Evolutionary conservation across 345 rosid species (phyloP), one percentile per base, ranked within the genome.

Genomic region (Hypericum perforatum): DNA sequence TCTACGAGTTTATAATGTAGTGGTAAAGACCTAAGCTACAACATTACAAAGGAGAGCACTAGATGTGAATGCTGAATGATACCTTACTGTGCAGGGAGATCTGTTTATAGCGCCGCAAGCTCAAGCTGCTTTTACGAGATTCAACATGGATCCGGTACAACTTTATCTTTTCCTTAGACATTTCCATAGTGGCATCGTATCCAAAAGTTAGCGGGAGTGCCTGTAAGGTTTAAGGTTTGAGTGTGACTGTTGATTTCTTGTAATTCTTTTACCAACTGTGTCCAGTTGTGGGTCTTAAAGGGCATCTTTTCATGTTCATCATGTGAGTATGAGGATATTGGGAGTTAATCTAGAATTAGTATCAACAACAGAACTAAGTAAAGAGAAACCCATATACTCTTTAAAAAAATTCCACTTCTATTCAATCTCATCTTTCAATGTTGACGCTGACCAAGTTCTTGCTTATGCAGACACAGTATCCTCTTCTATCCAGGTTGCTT

Each of bases 101-200:
- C 14, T 75, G 57, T 91, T 84, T 70, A 53, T 86, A 48, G 95
- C 85, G 39, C 87, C 95, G 12, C 96, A 87, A 60, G 58, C 85
- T 65, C 0, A 70, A 15, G 70, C 63, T 36, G 92, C 76, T 49
- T 56, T 73, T 53, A 67, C 57, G 11, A 74, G 78, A 54, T 84
- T 79, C 77, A 63, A 73, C 49, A 52, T 87, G n/a, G 84, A 78
- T 72, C 76, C 82, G 95, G 97, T 90, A 86, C 32, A 49, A 5
- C 49, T 54, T 7, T 0, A 53, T 59, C 13, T 11, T 16, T 39
- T 32, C 29, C 42, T 10, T 60, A 38, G 22, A 12, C 42, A 32
- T 50, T 3, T 42, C 3, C 11, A 16, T 7, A 6, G n/a, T 2
- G 13, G 15, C 1, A 0, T 2, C 3, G 11, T 16, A 6, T 45